A percentile compares a stretch with the other conserved stretches of the same genome.
Conservation (phyloP, 2,329 filamentous ascomycete species). For the Neonectria ditissima region DNA sequence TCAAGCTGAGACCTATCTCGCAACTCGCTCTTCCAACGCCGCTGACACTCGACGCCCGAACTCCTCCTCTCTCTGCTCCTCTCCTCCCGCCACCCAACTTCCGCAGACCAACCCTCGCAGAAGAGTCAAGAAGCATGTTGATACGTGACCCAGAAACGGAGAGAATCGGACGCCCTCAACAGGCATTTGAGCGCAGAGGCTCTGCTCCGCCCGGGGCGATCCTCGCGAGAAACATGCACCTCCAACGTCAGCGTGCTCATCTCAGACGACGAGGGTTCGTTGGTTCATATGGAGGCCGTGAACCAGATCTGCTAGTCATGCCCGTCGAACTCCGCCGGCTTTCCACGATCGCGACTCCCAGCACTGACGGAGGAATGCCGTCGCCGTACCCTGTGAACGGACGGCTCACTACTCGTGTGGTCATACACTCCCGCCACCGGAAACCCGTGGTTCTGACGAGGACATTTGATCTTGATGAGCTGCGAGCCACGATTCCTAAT, state of each 20-base stretch:
- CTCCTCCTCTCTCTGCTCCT: slow-evolving; percentile 39
- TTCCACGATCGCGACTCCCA: slow-evolving; percentile 26
- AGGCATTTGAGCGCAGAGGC: slow-evolving; percentile 32
- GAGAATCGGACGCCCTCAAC: background rate
- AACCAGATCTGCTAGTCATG: slow-evolving; percentile 43
- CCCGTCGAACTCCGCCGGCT: slow-evolving; percentile 42
- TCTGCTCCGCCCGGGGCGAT: slow-evolving; percentile 34
- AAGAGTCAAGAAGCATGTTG: slow-evolving; percentile 37
- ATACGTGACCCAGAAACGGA: slow-evolving; percentile 25
- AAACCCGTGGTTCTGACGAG: slow-evolving; percentile 62
- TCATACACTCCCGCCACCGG: slow-evolving; percentile 50
- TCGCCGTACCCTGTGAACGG: slow-evolving; percentile 33
- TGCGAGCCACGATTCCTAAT: slow-evolving; percentile 60
- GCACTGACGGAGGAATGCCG: slow-evolving; percentile 17
- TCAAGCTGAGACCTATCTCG: slow-evolving; percentile 32
- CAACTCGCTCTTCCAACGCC: slow-evolving; percentile 28
- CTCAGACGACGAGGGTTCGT: slow-evolving; percentile 38
- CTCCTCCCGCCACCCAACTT: slow-evolving; percentile 23
- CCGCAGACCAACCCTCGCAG: slow-evolving; percentile 31
- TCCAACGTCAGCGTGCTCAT: slow-evolving; percentile 40
- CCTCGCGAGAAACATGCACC: slow-evolving; percentile 38
- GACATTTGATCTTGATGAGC: slow-evolving; percentile 61
- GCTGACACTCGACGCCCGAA: slow-evolving; percentile 23
- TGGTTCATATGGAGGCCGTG: slow-evolving; percentile 28
- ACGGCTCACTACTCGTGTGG: slow-evolving; percentile 43